Conservation (phyloP, 345 rosid species). For the Boechera divaricarpa region DNA sequence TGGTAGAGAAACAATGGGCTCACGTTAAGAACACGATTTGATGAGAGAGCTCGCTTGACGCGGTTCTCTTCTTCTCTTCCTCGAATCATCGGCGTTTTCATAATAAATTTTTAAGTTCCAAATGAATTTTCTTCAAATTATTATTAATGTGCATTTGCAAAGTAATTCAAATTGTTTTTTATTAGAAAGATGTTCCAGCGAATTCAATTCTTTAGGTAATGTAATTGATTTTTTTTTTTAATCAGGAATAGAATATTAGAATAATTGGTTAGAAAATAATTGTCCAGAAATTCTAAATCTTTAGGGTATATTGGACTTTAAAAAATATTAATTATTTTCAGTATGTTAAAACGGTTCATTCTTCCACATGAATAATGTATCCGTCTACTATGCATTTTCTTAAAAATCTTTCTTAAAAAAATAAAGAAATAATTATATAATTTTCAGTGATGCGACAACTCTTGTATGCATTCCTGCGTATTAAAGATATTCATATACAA, state of each 20-base stretch:
- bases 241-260: not conserved
- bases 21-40: constrained; percentile 28
- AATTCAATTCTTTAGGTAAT: not conserved
- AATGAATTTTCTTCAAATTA: not conserved
- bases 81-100: constrained; percentile 15
- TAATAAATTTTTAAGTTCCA: not conserved
- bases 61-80: constrained; percentile 37
- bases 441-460: no score
- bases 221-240: not conserved
- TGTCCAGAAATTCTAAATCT: no score
- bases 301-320: no score
- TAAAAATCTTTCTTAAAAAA: no score
- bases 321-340: no score
- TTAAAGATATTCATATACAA: no score
- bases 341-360: no score
- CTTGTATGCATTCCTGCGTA: no score
- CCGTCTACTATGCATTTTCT: no score
- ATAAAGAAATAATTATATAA: no score
- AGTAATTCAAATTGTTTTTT: not conserved
- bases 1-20: constrained; percentile 23
- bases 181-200: constrained; percentile 2
- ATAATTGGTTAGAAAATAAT: no score
- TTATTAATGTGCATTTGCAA: not conserved
- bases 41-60: constrained; percentile 29
- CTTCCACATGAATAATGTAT: no score